Conservation (phyloP, 1,284 basidiomycete species). For the Thecaphora thlaspeos region DNA sequence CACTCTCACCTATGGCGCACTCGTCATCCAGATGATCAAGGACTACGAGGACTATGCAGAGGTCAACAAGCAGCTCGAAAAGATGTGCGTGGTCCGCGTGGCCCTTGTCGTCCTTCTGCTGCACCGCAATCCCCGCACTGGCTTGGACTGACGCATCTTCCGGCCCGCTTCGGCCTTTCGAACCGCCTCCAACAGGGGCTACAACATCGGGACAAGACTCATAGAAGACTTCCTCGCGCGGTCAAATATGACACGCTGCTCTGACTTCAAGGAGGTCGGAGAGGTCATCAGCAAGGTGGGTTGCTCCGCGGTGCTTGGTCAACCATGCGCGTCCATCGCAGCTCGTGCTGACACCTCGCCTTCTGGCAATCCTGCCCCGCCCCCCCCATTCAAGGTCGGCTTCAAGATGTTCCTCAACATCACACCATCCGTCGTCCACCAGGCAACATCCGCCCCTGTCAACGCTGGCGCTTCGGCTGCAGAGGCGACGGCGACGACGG, state of each 20-base stretch:
- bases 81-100: slow-evolving; percentile 61
- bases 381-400: slow-evolving; percentile 69
- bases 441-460: slow-evolving; percentile 51
- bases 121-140: too few relatives aligned
- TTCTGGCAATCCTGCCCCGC: neutral
- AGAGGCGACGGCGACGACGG: slow-evolving; percentile 5
- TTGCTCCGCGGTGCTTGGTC: too few relatives aligned
- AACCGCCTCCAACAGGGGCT: slow-evolving; percentile 70
- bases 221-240: slow-evolving; percentile 97
- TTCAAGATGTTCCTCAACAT: slow-evolving; percentile 98
- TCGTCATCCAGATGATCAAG: slow-evolving; percentile 97
- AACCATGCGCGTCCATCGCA: too few relatives aligned
- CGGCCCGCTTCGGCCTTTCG: too few relatives aligned
- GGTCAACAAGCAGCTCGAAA: slow-evolving; percentile 68
- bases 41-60: slow-evolving; percentile 97
- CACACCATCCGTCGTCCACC: slow-evolving; percentile 77
- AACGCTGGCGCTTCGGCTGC: slow-evolving; percentile 32
- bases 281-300: slow-evolving; percentile 54
- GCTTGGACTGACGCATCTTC: too few relatives aligned
- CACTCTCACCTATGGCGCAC: slow-evolving; percentile 91
- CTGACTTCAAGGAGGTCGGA: slow-evolving; percentile 84
- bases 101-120: neutral
- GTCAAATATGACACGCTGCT: slow-evolving; percentile 68
- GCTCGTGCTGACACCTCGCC: neutral
- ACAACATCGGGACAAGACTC: slow-evolving; percentile 92